These are phyloP conservation scores for Monosporascus sp. DNA, from an alignment of 2,329 filamentous ascomycete species.

Conservation along the genomic window DNA sequence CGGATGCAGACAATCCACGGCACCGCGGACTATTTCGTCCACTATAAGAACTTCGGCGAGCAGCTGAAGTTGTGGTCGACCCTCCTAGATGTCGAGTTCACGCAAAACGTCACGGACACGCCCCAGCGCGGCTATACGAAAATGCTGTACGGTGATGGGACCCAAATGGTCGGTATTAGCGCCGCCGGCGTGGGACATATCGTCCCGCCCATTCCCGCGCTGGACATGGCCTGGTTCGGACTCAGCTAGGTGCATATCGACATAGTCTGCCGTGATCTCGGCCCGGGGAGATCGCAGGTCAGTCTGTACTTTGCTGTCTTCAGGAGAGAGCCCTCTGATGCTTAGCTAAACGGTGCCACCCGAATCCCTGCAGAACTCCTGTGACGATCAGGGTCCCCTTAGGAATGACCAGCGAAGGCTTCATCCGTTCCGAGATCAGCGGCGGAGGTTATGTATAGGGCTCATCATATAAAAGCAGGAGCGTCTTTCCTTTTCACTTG, in stretches of 20 bases:
- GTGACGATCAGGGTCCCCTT: too few species aligned
- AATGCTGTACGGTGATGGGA: conserved; percentile 16
- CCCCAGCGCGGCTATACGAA: conserved; percentile 13
- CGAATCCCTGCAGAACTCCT: too few species aligned
- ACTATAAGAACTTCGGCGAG: conserved; percentile 40
- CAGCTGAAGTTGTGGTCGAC: conserved; percentile 38
- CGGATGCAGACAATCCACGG: conserved; percentile 45
- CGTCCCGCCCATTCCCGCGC: conserved; percentile 11
- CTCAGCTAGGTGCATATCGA: conserved; percentile 2
- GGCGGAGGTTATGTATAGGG: too few species aligned
- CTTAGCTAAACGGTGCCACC: too few species aligned
- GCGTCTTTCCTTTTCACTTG: too few species aligned
- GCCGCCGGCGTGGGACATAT: conserved; percentile 13
- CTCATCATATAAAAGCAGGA: too few species aligned
- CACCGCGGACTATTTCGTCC: conserved; percentile 33
- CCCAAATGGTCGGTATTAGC: conserved; percentile 14
- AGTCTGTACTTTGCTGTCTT: too few species aligned
- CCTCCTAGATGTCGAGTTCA: conserved; percentile 28
- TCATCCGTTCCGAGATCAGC: too few species aligned
- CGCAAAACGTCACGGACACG: conserved; percentile 10
- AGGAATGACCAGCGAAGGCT: too few species aligned
- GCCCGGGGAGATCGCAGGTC: too few species aligned
- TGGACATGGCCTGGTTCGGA: conserved; percentile 14
- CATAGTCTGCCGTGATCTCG: too few species aligned
- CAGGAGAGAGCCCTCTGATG: too few species aligned